Conservation (phyloP, 78 protist species). For the Guillardia theta region DNA sequence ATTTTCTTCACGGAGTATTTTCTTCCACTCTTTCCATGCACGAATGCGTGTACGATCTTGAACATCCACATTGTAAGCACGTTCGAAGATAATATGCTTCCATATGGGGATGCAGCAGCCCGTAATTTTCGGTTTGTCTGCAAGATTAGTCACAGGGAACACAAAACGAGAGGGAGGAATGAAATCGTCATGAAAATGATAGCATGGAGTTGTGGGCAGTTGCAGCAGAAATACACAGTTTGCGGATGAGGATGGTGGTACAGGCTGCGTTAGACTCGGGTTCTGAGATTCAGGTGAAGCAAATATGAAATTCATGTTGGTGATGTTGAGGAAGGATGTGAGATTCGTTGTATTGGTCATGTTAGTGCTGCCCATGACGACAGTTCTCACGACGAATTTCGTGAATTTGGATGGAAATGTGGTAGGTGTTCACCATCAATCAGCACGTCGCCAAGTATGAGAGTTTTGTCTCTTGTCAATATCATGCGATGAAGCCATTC, state of each 20-base stretch:
- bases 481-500: neutral
- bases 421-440: too few relatives aligned
- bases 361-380: too few relatives aligned
- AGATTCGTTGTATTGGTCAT: too few relatives aligned
- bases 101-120: neutral
- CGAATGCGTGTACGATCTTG: neutral
- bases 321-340: too few relatives aligned
- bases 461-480: neutral
- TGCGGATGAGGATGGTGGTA: neutral
- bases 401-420: too few relatives aligned
- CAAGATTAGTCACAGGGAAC: neutral
- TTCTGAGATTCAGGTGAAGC: neutral
- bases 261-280: neutral
- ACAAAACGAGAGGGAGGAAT: neutral
- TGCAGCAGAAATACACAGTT: neutral
- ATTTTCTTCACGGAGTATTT: too few relatives aligned
- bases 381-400: too few relatives aligned
- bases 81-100: neutral
- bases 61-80: neutral
- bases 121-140: neutral
- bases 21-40: neutral
- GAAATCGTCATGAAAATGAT: neutral
- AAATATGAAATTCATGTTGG: too few relatives aligned
- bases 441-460: too few relatives aligned
- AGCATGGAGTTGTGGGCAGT: neutral